phyloP scores from a whole-genome alignment of 2,329 filamentous ascomycete genomes.

The Thielaviopsis euricoi region DNA sequence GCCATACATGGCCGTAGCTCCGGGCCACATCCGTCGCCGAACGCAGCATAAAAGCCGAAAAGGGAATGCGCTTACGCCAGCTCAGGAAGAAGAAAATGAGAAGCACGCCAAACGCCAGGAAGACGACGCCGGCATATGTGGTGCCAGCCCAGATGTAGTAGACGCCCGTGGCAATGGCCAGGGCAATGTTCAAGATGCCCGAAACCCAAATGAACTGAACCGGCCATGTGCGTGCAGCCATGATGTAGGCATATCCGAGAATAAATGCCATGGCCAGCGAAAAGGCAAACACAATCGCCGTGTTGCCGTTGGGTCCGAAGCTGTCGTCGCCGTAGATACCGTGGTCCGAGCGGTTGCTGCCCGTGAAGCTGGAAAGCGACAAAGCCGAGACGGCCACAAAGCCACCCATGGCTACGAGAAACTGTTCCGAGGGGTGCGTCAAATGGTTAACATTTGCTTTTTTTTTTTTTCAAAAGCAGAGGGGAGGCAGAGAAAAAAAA shows the following conservation, averaged over 20 bases:
- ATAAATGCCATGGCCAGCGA: constrained; percentile 62
- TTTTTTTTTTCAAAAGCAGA: too few species aligned
- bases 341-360: constrained; percentile 56
- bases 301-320: constrained; percentile 63
- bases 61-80: constrained; percentile 84
- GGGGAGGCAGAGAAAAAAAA: too few species aligned
- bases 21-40: constrained; percentile 75
- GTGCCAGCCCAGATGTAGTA: constrained; percentile 67
- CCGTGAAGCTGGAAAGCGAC: constrained; percentile 60
- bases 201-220: constrained; percentile 90
- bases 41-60: constrained; percentile 77
- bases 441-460: background rate
- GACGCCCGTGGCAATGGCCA: constrained; percentile 70
- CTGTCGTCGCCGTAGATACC: constrained; percentile 58
- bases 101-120: constrained; percentile 68
- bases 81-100: constrained; percentile 68
- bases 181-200: constrained; percentile 71
- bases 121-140: constrained; percentile 75
- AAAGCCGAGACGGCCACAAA: constrained; percentile 64
- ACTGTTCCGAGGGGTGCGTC: constrained; percentile 24
- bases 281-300: constrained; percentile 70
- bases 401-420: constrained; percentile 54
- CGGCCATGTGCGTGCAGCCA: constrained; percentile 58
- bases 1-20: constrained; percentile 68
- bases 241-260: constrained; percentile 63